Conservation (phyloP, 257 asterid genomes). For the Gardenia jasminoides region DNA sequence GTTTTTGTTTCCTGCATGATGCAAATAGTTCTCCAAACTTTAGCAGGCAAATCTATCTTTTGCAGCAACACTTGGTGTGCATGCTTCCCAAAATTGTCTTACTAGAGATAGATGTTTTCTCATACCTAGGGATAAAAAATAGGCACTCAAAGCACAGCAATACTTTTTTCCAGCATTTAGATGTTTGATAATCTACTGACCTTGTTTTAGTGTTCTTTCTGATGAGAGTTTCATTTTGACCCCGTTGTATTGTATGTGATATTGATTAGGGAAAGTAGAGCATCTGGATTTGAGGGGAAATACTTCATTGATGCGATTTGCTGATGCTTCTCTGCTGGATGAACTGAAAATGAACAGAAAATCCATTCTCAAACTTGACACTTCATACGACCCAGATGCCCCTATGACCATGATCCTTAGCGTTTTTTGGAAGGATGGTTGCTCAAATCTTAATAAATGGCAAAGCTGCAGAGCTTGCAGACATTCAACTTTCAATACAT, state of each 20-base stretch:
- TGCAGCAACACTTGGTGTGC: neutral
- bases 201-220: neutral
- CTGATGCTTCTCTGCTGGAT: constrained; percentile 40
- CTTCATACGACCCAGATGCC: constrained; percentile 32
- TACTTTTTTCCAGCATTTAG: too few relatives aligned
- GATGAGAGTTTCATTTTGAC: constrained; percentile 1
- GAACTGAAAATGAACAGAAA: constrained; percentile 48
- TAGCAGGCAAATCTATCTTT: neutral
- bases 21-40: neutral
- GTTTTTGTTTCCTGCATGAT: neutral
- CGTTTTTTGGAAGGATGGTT: neutral
- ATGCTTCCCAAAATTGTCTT: neutral
- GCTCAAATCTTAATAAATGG: neutral
- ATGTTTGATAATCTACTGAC: neutral
- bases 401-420: constrained; percentile 84
- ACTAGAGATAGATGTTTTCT: neutral
- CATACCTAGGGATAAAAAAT: neutral
- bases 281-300: constrained; percentile 80
- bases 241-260: constrained; percentile 5
- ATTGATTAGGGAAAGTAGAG: constrained; percentile 58
- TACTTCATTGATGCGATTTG: constrained; percentile 31
- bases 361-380: constrained; percentile 33
- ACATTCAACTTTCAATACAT: neutral
- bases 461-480: neutral
- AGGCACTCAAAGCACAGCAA: neutral